Evolutionary conservation across 2,329 filamentous ascomycete genomes (phyloP).

Genomic region (Paecilomyces sp.): DNA sequence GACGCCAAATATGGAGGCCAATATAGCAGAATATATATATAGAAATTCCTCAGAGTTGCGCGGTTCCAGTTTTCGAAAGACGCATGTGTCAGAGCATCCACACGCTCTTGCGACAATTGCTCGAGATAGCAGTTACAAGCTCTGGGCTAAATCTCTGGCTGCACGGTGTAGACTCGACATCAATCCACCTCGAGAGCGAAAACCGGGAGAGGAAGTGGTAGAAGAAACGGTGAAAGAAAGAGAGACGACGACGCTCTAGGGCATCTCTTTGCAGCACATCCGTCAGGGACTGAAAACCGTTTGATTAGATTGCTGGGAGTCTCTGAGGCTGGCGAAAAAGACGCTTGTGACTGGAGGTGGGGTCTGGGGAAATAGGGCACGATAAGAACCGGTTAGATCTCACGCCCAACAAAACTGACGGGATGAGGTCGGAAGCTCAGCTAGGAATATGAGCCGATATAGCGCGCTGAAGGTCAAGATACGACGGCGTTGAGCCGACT

Average conservation of each 20-base stretch:
- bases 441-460: background rate
- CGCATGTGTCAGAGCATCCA: background rate
- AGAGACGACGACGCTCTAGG: background rate
- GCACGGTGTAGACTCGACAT: background rate
- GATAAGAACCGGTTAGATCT: background rate
- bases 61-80: background rate
- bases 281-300: background rate
- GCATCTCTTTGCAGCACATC: background rate
- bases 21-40: background rate
- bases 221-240: background rate
- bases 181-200: background rate
- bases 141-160: background rate
- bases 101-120: background rate
- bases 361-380: background rate
- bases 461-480: background rate
- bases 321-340: background rate
- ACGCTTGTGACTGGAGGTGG: slow-evolving; percentile 1
- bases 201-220: background rate
- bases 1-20: slow-evolving; percentile 4
- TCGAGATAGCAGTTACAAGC: background rate
- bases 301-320: background rate
- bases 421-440: background rate
- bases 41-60: background rate
- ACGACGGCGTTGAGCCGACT: background rate
- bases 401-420: background rate